Percentiles rank a stretch among this genome's conserved stretches.
Evolutionary conservation across 2,329 filamentous ascomycete genomes (phyloP).

Genomic region (Aspergillus pseudonomiae): DNA sequence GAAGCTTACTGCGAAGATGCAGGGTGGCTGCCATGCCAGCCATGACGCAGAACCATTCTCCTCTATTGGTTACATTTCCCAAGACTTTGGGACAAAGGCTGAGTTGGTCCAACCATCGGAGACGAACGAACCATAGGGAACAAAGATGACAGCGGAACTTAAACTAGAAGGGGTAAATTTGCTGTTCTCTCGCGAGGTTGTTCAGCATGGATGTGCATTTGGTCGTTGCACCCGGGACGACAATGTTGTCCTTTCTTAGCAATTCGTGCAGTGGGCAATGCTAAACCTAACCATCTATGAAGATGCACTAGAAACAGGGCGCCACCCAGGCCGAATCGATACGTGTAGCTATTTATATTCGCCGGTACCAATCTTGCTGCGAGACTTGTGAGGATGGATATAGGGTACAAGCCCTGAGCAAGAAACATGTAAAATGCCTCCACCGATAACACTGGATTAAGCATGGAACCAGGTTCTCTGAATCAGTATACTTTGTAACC

Average conservation of each 20-base stretch:
- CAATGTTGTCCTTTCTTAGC: neutral
- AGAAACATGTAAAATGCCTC: neutral
- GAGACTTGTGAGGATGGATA: neutral
- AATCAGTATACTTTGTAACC: neutral
- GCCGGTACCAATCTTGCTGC: neutral
- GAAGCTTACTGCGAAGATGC: neutral
- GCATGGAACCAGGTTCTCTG: neutral
- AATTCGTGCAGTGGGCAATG: neutral
- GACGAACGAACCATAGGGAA: neutral
- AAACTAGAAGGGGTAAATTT: neutral
- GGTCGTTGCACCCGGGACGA: neutral
- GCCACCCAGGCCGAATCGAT: neutral
- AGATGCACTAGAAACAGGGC: neutral
- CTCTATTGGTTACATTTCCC: neutral
- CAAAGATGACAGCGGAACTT: neutral
- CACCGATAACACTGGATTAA: neutral
- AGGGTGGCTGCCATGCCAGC: neutral
- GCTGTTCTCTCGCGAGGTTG: neutral
- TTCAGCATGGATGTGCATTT: neutral
- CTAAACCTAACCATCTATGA: neutral
- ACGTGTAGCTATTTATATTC: neutral
- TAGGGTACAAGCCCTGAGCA: neutral
- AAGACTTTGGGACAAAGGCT: neutral
- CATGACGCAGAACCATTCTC: neutral
- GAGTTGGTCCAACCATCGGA: neutral